Conservation (phyloP, 108 stramenopile genomes). For the Epithemia pelagica region DNA sequence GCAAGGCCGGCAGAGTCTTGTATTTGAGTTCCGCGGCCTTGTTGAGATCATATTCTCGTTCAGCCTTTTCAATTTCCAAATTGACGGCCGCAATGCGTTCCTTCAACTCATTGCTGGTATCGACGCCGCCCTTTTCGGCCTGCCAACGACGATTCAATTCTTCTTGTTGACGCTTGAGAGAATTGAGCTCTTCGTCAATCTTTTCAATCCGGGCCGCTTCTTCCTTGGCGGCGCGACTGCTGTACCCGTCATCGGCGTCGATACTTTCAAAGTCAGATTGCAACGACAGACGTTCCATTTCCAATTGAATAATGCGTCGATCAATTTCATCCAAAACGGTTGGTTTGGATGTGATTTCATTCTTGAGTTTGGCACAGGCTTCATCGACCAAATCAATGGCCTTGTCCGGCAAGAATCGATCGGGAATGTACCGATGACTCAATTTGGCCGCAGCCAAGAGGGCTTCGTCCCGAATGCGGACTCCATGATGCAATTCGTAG, state of each 20-base stretch:
- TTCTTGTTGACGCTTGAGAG: conserved; percentile 63
- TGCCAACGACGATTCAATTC: conserved; percentile 79
- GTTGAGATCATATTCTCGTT: conserved; percentile 92
- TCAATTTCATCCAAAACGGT: conserved; percentile 87
- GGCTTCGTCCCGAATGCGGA: conserved; percentile 95
- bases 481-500: conserved; percentile 96
- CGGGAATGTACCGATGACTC: conserved; percentile 92
- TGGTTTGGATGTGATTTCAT: conserved; percentile 81
- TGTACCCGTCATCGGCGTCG: conserved; percentile 23
- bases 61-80: conserved; percentile 86
- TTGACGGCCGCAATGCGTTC: conserved; percentile 83
- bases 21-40: conserved; percentile 94
- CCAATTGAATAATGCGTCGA: conserved; percentile 88
- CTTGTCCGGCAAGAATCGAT: conserved; percentile 75
- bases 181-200: conserved; percentile 61
- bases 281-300: conserved; percentile 91
- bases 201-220: conserved; percentile 50
- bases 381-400: conserved; percentile 99
- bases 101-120: conserved; percentile 66
- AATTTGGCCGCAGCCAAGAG: conserved; percentile 95
- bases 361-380: conserved; percentile 89
- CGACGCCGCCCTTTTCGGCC: conserved; percentile 76
- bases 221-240: conserved; percentile 17
- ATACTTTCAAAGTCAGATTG: conserved; percentile 60
- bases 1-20: conserved; percentile 71